Conservation (phyloP, 2,329 filamentous ascomycete genomes). For the Aspergillus luchuensis region DNA sequence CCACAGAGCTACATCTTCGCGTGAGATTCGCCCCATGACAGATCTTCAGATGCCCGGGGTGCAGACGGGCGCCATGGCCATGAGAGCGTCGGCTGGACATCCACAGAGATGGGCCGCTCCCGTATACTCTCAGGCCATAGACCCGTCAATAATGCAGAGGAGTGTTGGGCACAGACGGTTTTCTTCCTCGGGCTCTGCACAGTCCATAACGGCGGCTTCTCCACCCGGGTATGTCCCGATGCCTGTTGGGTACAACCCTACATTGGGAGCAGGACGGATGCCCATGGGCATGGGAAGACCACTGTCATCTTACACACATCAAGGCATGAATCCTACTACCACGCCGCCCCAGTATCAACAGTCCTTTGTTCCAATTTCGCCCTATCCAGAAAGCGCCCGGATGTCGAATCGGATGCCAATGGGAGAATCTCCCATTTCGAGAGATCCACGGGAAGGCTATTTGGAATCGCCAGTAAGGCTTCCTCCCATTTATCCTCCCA, state of each 20-base stretch:
- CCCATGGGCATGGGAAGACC: conserved; percentile 29
- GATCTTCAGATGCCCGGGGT: conserved; percentile 36
- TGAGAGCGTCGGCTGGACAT: conserved; percentile 27
- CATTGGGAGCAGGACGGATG: conserved; percentile 23
- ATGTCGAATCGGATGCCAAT: conserved; percentile 29
- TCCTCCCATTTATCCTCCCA: conserved; percentile 41
- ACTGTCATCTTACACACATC: conserved; percentile 31
- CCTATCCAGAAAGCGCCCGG: conserved; percentile 31
- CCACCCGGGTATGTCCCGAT: conserved; percentile 31
- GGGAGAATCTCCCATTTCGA: conserved; percentile 26
- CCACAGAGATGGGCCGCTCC: conserved; percentile 37
- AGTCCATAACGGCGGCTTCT: conserved; percentile 28
- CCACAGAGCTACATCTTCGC: conserved; percentile 40
- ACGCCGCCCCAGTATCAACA: conserved; percentile 40
- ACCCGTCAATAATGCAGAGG: conserved; percentile 30
- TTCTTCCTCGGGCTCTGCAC: conserved; percentile 35
- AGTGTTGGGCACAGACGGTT: conserved; percentile 33
- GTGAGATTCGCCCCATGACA: conserved; percentile 41
- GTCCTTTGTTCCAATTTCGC: conserved; percentile 28
- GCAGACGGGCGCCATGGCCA: conserved; percentile 21
- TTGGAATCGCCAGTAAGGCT: conserved; percentile 38
- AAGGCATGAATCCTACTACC: conserved; percentile 31
- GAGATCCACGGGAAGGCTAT: conserved; percentile 33
- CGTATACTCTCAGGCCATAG: conserved; percentile 33
- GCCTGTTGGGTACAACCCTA: conserved; percentile 31